Conservation (phyloP, 805 yeast genomes). For the Torulaspora maleeae region DNA sequence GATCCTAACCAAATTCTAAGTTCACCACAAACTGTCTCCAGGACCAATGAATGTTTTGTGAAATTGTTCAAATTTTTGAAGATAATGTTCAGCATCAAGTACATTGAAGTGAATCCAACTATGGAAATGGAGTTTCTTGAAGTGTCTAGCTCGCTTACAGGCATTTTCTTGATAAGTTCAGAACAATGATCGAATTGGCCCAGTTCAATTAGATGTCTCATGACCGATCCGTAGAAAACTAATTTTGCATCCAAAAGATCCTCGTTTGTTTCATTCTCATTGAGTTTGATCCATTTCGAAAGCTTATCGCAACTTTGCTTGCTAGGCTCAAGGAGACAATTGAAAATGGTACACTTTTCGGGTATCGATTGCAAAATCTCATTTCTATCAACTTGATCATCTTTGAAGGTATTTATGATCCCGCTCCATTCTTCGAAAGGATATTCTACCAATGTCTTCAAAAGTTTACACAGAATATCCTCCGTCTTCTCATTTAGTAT, state of each 20-base stretch:
- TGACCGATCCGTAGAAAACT: slow-evolving; percentile 22
- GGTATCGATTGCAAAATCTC: slow-evolving; percentile 16
- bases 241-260: slow-evolving; percentile 12
- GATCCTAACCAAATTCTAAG: slow-evolving; percentile 38
- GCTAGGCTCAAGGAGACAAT: slow-evolving; percentile 31
- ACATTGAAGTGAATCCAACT: slow-evolving; percentile 34
- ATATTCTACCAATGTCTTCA: slow-evolving; percentile 16
- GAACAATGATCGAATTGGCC: slow-evolving; percentile 23
- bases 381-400: slow-evolving; percentile 22
- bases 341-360: slow-evolving; percentile 15
- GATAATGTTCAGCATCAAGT: slow-evolving; percentile 20
- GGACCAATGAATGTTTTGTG: slow-evolving; percentile 2
- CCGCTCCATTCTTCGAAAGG: slow-evolving; percentile 20
- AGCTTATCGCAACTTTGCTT: slow-evolving; percentile 25
- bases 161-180: slow-evolving; percentile 25
- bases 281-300: slow-evolving; percentile 18
- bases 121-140: slow-evolving; percentile 17
- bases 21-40: slow-evolving; percentile 32
- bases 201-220: slow-evolving; percentile 27
- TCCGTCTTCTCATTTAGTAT: slow-evolving; percentile 12
- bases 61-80: slow-evolving; percentile 19
- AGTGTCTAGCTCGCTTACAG: slow-evolving; percentile 8
- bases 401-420: slow-evolving; percentile 24
- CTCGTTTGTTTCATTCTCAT: slow-evolving; percentile 13
- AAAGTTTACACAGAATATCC: slow-evolving; percentile 6